Evolutionary conservation across 805 yeast species (phyloP).

Genomic region (Priceomyces castillae): DNA sequence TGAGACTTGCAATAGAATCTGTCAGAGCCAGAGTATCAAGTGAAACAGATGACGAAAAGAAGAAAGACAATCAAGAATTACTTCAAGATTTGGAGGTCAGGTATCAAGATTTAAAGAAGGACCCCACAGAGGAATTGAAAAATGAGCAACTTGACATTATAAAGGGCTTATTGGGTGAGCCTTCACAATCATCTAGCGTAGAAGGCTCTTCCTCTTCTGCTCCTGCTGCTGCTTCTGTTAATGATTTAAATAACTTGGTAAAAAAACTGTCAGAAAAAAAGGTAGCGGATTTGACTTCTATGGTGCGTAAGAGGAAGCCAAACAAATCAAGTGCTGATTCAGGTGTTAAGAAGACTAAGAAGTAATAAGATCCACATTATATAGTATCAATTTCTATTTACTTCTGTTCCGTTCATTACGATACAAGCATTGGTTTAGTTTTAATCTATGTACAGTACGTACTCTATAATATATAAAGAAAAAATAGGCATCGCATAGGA

Average conservation of each 20-base stretch:
- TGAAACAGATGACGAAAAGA: constrained; percentile 41
- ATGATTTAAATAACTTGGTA: constrained; percentile 58
- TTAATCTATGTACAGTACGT: constrained; percentile 4
- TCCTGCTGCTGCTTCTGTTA: constrained; percentile 32
- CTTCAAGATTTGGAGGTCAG: constrained; percentile 57
- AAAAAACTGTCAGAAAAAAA: constrained; percentile 31
- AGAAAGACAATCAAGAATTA: constrained; percentile 43
- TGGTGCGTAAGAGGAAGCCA: constrained; percentile 56
- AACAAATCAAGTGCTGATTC: constrained; percentile 8
- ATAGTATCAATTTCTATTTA: no score
- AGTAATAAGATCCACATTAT: background rate
- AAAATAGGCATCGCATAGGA: constrained; percentile 3
- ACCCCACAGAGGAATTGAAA: constrained; percentile 47
- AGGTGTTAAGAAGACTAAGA: constrained; percentile 10
- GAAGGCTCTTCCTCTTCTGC: constrained; percentile 15
- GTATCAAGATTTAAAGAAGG: constrained; percentile 51
- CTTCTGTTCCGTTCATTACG: no score
- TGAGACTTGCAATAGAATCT: constrained; percentile 49
- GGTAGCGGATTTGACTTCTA: constrained; percentile 61
- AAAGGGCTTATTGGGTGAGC: constrained; percentile 56
- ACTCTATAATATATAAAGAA: background rate
- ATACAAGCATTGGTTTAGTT: background rate
- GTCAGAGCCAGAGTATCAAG: constrained; percentile 39
- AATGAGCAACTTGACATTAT: constrained; percentile 52
- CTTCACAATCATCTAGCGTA: constrained; percentile 22